A percentile compares a stretch with the other conserved stretches of the same genome.
Evolutionary conservation across 495 filamentous ascomycete species (phyloP).

Genomic region (Margaritispora aquatica): DNA sequence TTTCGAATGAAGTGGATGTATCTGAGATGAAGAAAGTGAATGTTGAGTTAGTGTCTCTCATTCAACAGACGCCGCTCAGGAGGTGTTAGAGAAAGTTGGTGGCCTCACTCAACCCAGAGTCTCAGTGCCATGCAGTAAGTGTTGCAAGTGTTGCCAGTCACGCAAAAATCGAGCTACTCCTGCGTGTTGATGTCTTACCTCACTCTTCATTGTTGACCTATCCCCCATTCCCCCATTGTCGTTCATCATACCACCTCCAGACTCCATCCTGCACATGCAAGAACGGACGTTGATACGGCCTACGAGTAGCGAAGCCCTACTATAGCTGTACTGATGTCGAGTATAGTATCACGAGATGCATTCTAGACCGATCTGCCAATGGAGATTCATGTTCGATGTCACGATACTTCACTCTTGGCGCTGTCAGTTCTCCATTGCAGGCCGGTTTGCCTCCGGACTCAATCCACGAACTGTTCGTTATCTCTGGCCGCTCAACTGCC

Average conservation of each 20-base stretch:
- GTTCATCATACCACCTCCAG: not conserved
- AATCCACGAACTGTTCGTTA: constrained; percentile 4
- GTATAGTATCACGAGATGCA: not conserved
- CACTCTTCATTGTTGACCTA: not conserved
- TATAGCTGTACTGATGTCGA: not conserved
- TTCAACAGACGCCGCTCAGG: too few species aligned
- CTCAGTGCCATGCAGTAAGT: not conserved
- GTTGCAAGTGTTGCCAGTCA: too few species aligned
- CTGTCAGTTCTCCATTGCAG: not conserved
- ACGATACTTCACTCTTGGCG: not conserved
- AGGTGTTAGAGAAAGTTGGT: too few species aligned
- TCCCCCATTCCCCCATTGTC: not conserved
- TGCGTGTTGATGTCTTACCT: not conserved
- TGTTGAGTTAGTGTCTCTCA: too few species aligned
- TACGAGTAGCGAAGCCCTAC: too few species aligned
- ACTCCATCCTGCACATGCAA: too few species aligned
- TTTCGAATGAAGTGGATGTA: not conserved
- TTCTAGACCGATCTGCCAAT: not conserved
- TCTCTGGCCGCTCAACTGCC: constrained; percentile 13
- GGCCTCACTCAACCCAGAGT: too few species aligned
- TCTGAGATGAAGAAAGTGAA: too few species aligned
- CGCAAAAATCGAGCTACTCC: too few species aligned
- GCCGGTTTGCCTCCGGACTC: not conserved
- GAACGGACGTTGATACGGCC: too few species aligned
- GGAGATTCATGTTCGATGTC: not conserved